These are phyloP conservation scores for Solanum stenotomum DNA, from an alignment of 257 asterid genomes.

Conservation along the genomic window DNA sequence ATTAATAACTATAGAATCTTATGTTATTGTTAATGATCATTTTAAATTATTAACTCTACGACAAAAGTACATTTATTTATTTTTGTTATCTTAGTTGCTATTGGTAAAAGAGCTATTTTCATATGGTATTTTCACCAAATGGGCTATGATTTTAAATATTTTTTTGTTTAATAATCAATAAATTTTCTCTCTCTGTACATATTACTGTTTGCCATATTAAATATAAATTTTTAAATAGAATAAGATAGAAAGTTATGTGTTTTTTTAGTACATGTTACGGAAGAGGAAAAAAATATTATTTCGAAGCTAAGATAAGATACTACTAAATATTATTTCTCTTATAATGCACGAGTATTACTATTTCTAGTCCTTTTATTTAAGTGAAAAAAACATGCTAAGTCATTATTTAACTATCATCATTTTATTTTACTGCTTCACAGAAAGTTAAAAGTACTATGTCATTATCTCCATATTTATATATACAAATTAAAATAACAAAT, in stretches of 20 bases:
- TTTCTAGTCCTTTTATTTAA: neutral
- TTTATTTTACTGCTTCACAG: neutral
- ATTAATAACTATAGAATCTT: neutral
- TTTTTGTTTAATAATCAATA: neutral
- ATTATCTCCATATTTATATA: neutral
- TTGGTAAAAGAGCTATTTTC: neutral
- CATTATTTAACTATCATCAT: neutral
- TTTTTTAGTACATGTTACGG: neutral
- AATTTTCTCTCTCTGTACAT: neutral
- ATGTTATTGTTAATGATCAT: neutral
- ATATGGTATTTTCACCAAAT: neutral
- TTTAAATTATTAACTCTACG: conserved; percentile 3
- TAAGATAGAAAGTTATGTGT: neutral
- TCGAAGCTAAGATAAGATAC: neutral
- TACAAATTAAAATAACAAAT: neutral
- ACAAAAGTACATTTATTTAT: conserved; percentile 4
- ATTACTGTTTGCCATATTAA: neutral
- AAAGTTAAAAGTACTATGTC: neutral
- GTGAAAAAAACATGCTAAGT: neutral
- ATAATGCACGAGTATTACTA: conserved; percentile 14
- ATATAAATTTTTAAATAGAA: neutral
- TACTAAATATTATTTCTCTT: neutral
- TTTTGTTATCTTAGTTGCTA: conserved; percentile 6
- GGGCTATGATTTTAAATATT: neutral
- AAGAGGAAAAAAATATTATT: neutral